These are phyloP conservation scores for Clarkia xantiana DNA, from an alignment of 345 rosid species.

Conservation along the genomic window DNA sequence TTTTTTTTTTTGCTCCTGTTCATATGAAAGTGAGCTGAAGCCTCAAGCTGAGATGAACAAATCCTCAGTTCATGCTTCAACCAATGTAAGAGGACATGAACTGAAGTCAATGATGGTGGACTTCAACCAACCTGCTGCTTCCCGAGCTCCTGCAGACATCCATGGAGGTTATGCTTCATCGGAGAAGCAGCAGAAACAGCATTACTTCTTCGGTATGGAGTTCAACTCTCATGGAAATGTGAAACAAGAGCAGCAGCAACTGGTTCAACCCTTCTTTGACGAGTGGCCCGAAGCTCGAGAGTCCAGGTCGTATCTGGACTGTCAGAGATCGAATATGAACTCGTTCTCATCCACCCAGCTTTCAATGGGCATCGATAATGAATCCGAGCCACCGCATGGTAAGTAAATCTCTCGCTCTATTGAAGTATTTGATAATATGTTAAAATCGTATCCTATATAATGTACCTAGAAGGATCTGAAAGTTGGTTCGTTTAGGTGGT, in stretches of 20 bases:
- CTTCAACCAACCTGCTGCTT: background rate
- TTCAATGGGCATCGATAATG: too few species aligned
- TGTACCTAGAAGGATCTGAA: too few species aligned
- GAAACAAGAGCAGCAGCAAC: slow-evolving; percentile 10
- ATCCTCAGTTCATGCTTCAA: background rate
- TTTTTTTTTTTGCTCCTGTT: background rate
- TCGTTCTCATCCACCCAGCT: slow-evolving; percentile 6
- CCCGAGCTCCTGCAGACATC: slow-evolving; percentile 6
- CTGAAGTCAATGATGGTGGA: background rate
- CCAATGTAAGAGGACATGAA: too few species aligned
- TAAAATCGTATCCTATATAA: too few species aligned
- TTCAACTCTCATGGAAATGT: slow-evolving; percentile 2
- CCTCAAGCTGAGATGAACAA: background rate
- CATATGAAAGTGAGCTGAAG: slow-evolving; percentile 5
- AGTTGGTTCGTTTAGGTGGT: too few species aligned
- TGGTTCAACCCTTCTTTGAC: slow-evolving; percentile 8
- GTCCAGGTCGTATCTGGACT: slow-evolving; percentile 4
- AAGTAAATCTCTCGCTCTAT: too few species aligned
- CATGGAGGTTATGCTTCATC: background rate
- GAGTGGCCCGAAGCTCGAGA: slow-evolving; percentile 8
- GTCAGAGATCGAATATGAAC: slow-evolving; percentile 7
- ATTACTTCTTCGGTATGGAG: slow-evolving; percentile 10
- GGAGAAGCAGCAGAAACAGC: slow-evolving; percentile 8
- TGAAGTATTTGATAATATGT: too few species aligned
- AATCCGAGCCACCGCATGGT: too few species aligned